phyloP scores from a whole-genome alignment of 2,329 filamentous ascomycete species.

The Alternaria sp. region DNA sequence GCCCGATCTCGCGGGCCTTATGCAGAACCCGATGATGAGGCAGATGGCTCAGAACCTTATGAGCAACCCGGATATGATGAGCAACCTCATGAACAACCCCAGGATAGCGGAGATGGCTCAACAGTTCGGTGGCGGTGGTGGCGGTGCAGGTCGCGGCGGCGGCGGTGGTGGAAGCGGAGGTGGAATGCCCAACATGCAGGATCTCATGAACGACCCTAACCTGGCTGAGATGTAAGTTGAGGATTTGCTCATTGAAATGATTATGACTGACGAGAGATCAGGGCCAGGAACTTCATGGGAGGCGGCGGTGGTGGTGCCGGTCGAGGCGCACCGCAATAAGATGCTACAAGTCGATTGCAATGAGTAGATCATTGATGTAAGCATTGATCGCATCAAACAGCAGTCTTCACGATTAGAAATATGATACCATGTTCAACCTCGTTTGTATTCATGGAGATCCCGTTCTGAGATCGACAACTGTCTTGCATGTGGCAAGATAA shows the following conservation, averaged over 20 bases:
- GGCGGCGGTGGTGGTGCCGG: conserved; percentile 28
- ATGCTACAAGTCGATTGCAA: conserved; percentile 19
- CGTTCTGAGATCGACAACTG: background rate
- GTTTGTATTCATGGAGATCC: background rate
- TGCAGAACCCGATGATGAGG: conserved; percentile 91
- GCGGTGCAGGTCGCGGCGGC: conserved; percentile 61
- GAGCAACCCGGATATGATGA: conserved; percentile 93
- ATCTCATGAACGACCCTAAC: conserved; percentile 88
- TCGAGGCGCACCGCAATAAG: conserved; percentile 20
- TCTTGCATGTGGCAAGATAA: background rate
- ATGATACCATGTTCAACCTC: conserved; percentile 38
- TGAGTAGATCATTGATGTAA: background rate
- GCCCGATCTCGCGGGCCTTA: conserved; percentile 73
- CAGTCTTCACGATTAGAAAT: conserved; percentile 26
- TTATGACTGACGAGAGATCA: conserved; percentile 34
- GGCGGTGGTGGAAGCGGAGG: conserved; percentile 68
- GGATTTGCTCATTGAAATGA: background rate
- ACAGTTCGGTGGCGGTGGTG: conserved; percentile 61
- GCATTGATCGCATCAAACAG: background rate
- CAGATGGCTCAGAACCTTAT: conserved; percentile 97
- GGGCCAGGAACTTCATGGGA: conserved; percentile 72
- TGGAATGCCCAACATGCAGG: conserved; percentile 86
- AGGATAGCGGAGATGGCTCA: conserved; percentile 85
- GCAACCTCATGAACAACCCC: conserved; percentile 93
- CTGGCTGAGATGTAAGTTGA: conserved; percentile 88